Evolutionary conservation across 2,329 filamentous ascomycete genomes (phyloP).

Genomic region (Cladosporium oxysporum): DNA sequence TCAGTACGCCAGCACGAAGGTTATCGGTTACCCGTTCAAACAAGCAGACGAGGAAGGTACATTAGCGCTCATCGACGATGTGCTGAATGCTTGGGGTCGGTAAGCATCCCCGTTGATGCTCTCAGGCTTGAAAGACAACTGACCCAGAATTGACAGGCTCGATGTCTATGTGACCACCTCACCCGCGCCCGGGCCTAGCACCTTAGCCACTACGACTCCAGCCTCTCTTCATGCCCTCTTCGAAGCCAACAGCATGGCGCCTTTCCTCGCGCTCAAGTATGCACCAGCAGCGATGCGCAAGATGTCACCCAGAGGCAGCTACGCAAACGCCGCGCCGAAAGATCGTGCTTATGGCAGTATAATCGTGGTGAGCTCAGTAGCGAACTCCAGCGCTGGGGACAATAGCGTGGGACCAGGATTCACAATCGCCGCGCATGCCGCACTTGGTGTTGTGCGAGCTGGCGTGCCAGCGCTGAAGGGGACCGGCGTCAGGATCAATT

Average conservation of each 20-base stretch:
- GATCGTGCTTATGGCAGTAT: conserved; percentile 62
- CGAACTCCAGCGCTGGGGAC: conserved; percentile 53
- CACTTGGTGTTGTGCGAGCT: conserved; percentile 60
- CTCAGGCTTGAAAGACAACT: conserved; percentile 20
- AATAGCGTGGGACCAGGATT: conserved; percentile 62
- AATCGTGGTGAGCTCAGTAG: conserved; percentile 61
- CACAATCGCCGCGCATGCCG: conserved; percentile 62
- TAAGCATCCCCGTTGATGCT: conserved; percentile 22
- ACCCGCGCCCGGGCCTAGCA: conserved; percentile 58
- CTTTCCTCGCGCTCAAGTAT: conserved; percentile 67
- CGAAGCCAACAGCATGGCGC: conserved; percentile 62
- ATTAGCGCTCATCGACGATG: conserved; percentile 62
- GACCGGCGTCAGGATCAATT: conserved; percentile 61
- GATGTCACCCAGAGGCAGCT: conserved; percentile 55
- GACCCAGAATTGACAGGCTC: conserved; percentile 39
- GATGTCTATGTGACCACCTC: conserved; percentile 64
- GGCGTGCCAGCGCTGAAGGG: conserved; percentile 61
- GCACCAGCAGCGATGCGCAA: conserved; percentile 65
- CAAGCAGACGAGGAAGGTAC: conserved; percentile 62
- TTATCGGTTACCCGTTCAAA: conserved; percentile 63
- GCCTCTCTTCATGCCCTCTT: conserved; percentile 59
- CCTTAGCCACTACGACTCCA: conserved; percentile 58
- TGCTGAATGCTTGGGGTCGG: conserved; percentile 60
- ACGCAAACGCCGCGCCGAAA: conserved; percentile 63
- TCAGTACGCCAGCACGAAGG: conserved; percentile 57